phyloP scores from a whole-genome alignment of 2,329 filamentous ascomycete species.

The Tympanopsis confertula region DNA sequence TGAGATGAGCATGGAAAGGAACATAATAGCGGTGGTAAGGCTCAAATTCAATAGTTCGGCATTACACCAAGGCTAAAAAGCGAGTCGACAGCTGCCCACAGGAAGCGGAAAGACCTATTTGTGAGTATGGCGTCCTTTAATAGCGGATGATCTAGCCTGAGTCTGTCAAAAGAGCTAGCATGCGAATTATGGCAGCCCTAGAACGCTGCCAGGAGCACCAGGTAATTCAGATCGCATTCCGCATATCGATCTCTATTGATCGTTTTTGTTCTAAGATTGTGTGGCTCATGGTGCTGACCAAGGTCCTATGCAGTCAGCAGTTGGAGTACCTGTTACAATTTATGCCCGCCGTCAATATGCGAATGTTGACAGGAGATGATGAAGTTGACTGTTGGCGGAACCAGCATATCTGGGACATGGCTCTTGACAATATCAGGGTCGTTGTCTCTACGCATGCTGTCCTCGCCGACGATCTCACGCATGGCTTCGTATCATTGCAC shows the following conservation, averaged over 20 bases:
- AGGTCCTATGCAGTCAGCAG: conserved; percentile 58
- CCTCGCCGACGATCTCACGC: conserved; percentile 60
- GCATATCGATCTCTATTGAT: conserved; percentile 3
- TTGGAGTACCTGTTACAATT: conserved; percentile 44
- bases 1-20: conserved; percentile 52
- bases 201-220: conserved; percentile 38
- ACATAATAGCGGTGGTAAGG: conserved; percentile 59
- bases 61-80: neutral
- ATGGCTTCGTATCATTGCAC: conserved; percentile 60
- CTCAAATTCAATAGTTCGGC: neutral
- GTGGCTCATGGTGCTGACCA: conserved; percentile 66
- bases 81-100: conserved; percentile 59
- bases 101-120: conserved; percentile 70
- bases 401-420: conserved; percentile 52
- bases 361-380: conserved; percentile 55
- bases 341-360: conserved; percentile 45
- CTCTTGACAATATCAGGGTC: conserved; percentile 54
- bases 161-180: conserved; percentile 38
- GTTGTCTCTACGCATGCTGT: conserved; percentile 70
- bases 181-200: conserved; percentile 56
- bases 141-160: conserved; percentile 8
- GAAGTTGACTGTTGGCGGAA: conserved; percentile 64
- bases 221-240: conserved; percentile 21
- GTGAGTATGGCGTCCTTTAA: conserved; percentile 29
- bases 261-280: conserved; percentile 31